These are phyloP conservation scores for Pinus taeda DNA, from an alignment of 75 land plant species.

Conservation along the genomic window DNA sequence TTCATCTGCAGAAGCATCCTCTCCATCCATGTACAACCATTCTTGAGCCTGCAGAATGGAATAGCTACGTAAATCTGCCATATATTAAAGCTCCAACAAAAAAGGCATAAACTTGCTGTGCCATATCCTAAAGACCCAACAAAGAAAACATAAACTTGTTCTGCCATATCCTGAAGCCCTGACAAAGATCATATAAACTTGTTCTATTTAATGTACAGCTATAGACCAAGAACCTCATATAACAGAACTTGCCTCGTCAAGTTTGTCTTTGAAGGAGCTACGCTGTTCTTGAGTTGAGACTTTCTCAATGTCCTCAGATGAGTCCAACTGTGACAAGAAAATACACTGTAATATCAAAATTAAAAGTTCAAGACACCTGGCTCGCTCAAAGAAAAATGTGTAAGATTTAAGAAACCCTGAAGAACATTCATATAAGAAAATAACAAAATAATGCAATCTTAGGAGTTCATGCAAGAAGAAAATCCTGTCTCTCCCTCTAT, in stretches of 20 bases:
- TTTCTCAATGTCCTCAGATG: constrained; percentile 52
- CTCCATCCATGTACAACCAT: constrained; percentile 94
- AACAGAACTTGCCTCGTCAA: constrained; percentile 60
- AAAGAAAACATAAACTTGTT: not conserved
- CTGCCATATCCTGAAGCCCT: not conserved
- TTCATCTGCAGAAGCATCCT: constrained; percentile 76
- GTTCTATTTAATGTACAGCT: not conserved
- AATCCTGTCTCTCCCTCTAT: not conserved
- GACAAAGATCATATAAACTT: not conserved
- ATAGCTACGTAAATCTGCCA: not conserved
- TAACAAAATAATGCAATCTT: not conserved
- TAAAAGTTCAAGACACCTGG: not conserved
- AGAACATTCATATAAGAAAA: not conserved
- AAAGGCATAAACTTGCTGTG: not conserved
- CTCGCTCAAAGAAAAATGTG: too few relatives aligned
- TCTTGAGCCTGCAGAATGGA: constrained; percentile 69
- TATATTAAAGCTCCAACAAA: not conserved
- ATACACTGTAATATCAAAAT: not conserved
- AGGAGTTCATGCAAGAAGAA: not conserved
- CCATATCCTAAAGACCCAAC: not conserved
- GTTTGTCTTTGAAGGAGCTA: constrained; percentile 58
- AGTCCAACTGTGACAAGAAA: constrained; percentile 54
- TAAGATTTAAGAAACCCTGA: not conserved
- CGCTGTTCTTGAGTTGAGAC: constrained; percentile 67
- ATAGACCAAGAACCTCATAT: not conserved